Percentiles rank a stretch among this genome's conserved stretches.
Evolutionary conservation across 106 monocot genomes (phyloP).

Genomic region (Amphibolis antarctica): DNA sequence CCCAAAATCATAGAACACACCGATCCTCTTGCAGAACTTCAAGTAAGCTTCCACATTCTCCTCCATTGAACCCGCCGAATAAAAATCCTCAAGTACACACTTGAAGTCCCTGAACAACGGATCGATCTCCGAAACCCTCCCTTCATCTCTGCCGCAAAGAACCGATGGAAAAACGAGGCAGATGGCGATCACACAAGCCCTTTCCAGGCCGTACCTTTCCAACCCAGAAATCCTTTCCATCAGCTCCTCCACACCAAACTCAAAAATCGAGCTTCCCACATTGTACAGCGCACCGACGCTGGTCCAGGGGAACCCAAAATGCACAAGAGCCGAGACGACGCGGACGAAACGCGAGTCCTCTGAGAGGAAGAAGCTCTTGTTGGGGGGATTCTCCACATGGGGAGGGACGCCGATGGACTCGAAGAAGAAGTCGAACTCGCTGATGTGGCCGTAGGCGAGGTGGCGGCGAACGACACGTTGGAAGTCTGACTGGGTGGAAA

Average conservation of each 20-base stretch:
- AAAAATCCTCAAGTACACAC: slow-evolving; percentile 25
- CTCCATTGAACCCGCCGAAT: slow-evolving; percentile 9
- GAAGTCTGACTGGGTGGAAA: slow-evolving; percentile 24
- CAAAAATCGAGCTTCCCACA: slow-evolving; percentile 20
- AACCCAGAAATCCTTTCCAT: slow-evolving; percentile 11
- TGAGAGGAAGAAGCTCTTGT: slow-evolving; percentile 33
- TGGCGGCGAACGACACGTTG: slow-evolving; percentile 39
- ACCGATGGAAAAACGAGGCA: slow-evolving; percentile 59
- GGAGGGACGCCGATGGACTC: slow-evolving; percentile 60
- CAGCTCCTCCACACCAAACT: slow-evolving; percentile 10
- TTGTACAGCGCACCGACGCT: slow-evolving; percentile 40
- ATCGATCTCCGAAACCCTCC: slow-evolving; percentile 9
- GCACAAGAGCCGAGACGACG: slow-evolving; percentile 35
- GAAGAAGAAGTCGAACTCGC: slow-evolving; percentile 85
- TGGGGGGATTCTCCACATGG: not conserved
- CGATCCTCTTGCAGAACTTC: slow-evolving; percentile 34
- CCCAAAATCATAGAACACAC: slow-evolving; percentile 56
- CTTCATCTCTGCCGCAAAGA: slow-evolving; percentile 2
- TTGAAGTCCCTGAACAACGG: slow-evolving; percentile 35
- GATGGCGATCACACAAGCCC: slow-evolving; percentile 35
- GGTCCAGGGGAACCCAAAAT: slow-evolving; percentile 62
- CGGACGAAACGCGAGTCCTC: slow-evolving; percentile 36
- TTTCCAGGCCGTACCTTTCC: slow-evolving; percentile 30
- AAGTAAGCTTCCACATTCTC: slow-evolving; percentile 43
- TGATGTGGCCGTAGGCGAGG: slow-evolving; percentile 54